These are phyloP conservation scores for Cladophialophora exuberans DNA, from an alignment of 2,329 filamentous ascomycete species.

Conservation along the genomic window DNA sequence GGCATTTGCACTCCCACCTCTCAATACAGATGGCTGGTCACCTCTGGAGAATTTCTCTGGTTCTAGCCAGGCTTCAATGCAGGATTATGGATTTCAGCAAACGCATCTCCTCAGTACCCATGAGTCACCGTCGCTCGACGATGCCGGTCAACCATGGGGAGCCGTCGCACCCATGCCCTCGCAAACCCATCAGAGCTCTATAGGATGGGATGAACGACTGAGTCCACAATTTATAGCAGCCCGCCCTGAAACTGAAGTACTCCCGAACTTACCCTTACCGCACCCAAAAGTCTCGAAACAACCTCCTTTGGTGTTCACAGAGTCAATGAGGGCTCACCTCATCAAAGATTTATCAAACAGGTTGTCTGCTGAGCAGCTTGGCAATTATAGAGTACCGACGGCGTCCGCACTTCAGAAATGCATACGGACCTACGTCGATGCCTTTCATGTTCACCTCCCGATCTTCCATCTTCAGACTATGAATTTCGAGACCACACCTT, in stretches of 20 bases:
- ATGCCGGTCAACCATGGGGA: conserved; percentile 2
- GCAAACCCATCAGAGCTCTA: background rate
- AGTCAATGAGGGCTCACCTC: conserved; percentile 26
- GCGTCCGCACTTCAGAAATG: conserved; percentile 35
- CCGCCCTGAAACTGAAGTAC: conserved; percentile 4
- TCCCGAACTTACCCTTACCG: background rate
- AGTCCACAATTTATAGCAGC: background rate
- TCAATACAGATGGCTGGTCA: conserved; percentile 23
- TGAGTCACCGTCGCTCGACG: conserved; percentile 4
- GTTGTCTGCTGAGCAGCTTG: conserved; percentile 13
- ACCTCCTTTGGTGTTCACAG: conserved; percentile 19
- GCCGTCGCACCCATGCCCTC: background rate
- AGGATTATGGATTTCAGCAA: conserved; percentile 25
- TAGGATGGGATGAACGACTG: background rate
- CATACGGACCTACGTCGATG: conserved; percentile 37
- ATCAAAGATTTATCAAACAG: conserved; percentile 22
- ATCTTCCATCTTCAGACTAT: conserved; percentile 41
- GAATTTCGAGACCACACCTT: conserved; percentile 34
- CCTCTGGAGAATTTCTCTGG: conserved; percentile 25
- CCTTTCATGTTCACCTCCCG: conserved; percentile 41
- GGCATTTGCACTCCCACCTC: conserved; percentile 17
- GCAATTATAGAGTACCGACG: conserved; percentile 16
- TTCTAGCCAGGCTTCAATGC: conserved; percentile 24
- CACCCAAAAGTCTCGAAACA: conserved; percentile 8
- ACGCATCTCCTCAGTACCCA: background rate